Percentiles rank a stretch among this genome's conserved stretches.
phyloP scores from a whole-genome alignment of 495 filamentous ascomycete species.

The Hyphodiscus hymeniophilus region DNA sequence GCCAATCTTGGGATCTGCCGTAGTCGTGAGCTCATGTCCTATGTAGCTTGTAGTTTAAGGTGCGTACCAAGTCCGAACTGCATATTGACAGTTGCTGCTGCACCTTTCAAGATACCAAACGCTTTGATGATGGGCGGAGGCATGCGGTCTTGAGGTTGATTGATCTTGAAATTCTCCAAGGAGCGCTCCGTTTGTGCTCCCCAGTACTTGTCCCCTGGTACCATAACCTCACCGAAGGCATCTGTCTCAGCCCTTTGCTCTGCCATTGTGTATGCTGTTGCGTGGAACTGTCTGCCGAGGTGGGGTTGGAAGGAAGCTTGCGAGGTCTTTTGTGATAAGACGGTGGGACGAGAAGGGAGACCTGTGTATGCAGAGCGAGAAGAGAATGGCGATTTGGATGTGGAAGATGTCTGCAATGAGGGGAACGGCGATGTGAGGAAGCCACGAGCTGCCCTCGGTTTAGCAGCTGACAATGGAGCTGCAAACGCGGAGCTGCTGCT shows the following conservation, averaged over 20 bases:
- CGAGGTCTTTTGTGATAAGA: constrained; percentile 1
- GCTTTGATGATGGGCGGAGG: constrained; percentile 84
- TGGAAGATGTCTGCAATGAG: constrained; percentile 1
- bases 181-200: constrained; percentile 97
- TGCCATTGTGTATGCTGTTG: constrained; percentile 40
- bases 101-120: constrained; percentile 96
- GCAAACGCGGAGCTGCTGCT: constrained; percentile 12
- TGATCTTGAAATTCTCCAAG: constrained; percentile 94
- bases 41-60: background rate
- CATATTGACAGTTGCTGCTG: constrained; percentile 94
- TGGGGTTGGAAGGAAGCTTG: constrained; percentile 15
- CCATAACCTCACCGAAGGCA: constrained; percentile 95
- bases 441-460: constrained; percentile 15
- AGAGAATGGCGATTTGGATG: background rate
- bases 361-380: constrained; percentile 1
- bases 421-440: background rate
- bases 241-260: constrained; percentile 77
- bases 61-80: constrained; percentile 81
- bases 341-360: background rate
- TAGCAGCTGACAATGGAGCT: constrained; percentile 15
- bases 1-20: constrained; percentile 77
- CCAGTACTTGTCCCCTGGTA: constrained; percentile 94
- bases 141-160: constrained; percentile 98
- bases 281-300: constrained; percentile 37
- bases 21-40: constrained; percentile 18